Conservation (phyloP, 2,329 filamentous ascomycete species). For the Pseudopithomyces maydicus region DNA sequence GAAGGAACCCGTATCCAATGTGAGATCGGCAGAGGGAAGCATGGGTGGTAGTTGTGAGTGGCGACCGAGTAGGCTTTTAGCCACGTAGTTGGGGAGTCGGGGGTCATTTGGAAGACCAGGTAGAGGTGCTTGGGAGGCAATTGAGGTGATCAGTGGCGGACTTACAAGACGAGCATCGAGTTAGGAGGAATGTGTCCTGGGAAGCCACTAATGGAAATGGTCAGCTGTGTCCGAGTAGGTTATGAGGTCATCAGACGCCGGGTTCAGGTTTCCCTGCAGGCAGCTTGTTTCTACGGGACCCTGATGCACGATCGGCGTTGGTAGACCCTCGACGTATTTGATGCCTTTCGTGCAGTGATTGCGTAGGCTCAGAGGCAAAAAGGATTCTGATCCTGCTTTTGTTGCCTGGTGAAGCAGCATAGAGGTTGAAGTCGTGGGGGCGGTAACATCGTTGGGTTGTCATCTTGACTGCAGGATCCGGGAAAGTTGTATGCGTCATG, state of each 20-base stretch:
- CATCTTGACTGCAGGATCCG: slow-evolving; percentile 4
- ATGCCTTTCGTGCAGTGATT: slow-evolving; percentile 7
- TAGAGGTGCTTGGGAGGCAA: slow-evolving; percentile 1
- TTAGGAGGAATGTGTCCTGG: slow-evolving; percentile 76
- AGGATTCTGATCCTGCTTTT: background rate
- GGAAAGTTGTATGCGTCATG: slow-evolving; percentile 7
- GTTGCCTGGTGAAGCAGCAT: background rate
- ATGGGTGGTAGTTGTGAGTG: background rate
- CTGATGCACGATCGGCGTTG: slow-evolving; percentile 7
- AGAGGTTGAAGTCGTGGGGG: slow-evolving; percentile 7
- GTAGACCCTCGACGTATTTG: slow-evolving; percentile 11
- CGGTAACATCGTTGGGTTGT: background rate
- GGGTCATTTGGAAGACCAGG: slow-evolving; percentile 2
- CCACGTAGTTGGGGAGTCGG: background rate
- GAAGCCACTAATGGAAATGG: slow-evolving; percentile 66
- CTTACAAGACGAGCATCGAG: slow-evolving; percentile 83
- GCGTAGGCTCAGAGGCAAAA: slow-evolving; percentile 4
- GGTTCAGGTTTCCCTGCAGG: background rate
- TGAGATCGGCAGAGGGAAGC: slow-evolving; percentile 1
- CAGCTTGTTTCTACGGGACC: background rate
- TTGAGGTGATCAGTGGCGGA: slow-evolving; percentile 28
- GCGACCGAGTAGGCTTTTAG: background rate
- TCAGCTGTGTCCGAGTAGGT: slow-evolving; percentile 24
- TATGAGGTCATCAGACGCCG: slow-evolving; percentile 12
- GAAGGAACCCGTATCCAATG: background rate